These are phyloP conservation scores for Leishmania martiniquensis DNA, from an alignment of 208 protist species.

Conservation along the genomic window DNA sequence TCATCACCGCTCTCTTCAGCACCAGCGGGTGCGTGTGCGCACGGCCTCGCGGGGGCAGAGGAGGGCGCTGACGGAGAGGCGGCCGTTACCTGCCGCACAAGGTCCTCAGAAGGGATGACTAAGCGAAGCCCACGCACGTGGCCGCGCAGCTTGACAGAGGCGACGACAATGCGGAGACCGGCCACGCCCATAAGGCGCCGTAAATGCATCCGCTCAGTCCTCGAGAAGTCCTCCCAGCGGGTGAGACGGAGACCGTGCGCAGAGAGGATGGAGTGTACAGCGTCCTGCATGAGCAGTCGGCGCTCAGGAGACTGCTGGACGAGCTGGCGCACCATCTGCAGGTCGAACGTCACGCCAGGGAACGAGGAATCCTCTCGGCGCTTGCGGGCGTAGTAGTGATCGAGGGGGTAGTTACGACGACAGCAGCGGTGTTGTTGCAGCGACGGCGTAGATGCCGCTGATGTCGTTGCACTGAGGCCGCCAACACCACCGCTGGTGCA, in stretches of 20 bases:
- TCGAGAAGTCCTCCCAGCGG: slow-evolving; percentile 22
- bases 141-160: slow-evolving; percentile 31
- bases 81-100: slow-evolving; percentile 4
- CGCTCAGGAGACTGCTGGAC: slow-evolving; percentile 63
- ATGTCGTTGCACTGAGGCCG: neutral
- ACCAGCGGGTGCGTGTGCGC: neutral
- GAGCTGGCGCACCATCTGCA: slow-evolving; percentile 43
- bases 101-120: slow-evolving; percentile 52
- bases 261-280: slow-evolving; percentile 60
- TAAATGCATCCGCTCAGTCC: slow-evolving; percentile 23
- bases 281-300: slow-evolving; percentile 67
- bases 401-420: slow-evolving; percentile 38
- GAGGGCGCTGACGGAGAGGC: neutral
- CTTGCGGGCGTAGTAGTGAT: slow-evolving; percentile 62
- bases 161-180: slow-evolving; percentile 52
- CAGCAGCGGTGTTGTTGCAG: slow-evolving; percentile 9
- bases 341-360: slow-evolving; percentile 52
- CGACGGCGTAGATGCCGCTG: neutral
- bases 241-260: slow-evolving; percentile 41
- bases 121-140: slow-evolving; percentile 36
- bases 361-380: slow-evolving; percentile 30
- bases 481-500: neutral
- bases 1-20: neutral
- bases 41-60: too few species aligned
- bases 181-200: slow-evolving; percentile 42